Conservation (phyloP, 192 early-diverging fungal species). For the Paraglomus occultum region DNA sequence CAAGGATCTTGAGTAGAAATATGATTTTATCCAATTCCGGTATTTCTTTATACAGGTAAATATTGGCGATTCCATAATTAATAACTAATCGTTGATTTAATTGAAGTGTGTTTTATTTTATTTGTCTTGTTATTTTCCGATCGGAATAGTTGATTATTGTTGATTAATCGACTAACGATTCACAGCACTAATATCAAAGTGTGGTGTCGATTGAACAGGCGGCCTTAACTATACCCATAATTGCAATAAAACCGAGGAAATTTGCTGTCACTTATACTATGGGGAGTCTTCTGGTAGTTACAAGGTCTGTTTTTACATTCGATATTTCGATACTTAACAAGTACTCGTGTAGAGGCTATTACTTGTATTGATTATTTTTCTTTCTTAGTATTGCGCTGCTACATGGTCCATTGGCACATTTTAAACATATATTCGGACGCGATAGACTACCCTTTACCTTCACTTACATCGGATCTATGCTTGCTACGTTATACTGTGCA, state of each 20-base stretch:
- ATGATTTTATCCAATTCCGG: too few species aligned
- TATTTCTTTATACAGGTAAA: too few species aligned
- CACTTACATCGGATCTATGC: slow-evolving; percentile 79
- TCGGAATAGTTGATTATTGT: too few species aligned
- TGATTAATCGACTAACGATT: too few species aligned
- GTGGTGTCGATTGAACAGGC: slow-evolving; percentile 12
- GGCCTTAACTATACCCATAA: slow-evolving; percentile 60
- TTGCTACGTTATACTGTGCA: slow-evolving; percentile 82
- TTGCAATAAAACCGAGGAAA: slow-evolving; percentile 67
- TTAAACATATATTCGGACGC: slow-evolving; percentile 73
- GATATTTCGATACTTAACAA: not conserved
- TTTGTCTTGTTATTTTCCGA: too few species aligned
- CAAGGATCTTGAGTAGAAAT: too few species aligned
- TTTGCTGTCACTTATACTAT: slow-evolving; percentile 78
- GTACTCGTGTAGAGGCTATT: not conserved
- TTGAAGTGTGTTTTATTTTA: not conserved
- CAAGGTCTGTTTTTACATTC: slow-evolving; percentile 29
- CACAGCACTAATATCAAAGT: too few species aligned
- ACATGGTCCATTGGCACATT: slow-evolving; percentile 76
- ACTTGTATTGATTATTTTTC: slow-evolving; percentile 23
- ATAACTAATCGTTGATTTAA: not conserved
- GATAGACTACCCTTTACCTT: slow-evolving; percentile 80
- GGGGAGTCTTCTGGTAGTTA: slow-evolving; percentile 51
- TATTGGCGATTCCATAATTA: too few species aligned
- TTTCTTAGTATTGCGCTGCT: slow-evolving; percentile 70